Percentiles rank a stretch among this genome's conserved stretches.
These are phyloP conservation scores for Vitis amurensis DNA, from an alignment of 164 flowering plant species.

Conservation along the genomic window DNA sequence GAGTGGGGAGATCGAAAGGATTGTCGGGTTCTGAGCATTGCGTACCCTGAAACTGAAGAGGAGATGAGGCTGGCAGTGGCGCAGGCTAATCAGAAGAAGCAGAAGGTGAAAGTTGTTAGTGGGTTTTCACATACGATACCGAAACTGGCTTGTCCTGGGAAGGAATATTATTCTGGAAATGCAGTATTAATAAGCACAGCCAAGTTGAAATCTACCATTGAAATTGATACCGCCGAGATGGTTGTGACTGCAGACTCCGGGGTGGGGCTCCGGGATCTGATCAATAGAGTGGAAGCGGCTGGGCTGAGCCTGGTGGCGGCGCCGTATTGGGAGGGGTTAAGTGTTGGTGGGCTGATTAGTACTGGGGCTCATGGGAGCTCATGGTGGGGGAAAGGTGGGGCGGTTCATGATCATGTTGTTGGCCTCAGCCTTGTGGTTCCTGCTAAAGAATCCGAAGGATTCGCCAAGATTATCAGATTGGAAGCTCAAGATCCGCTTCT, in stretches of 20 bases:
- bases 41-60: slow-evolving; percentile 72
- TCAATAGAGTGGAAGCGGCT: slow-evolving; percentile 53
- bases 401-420: slow-evolving; percentile 78
- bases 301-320: slow-evolving; percentile 78
- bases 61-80: slow-evolving; percentile 64
- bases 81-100: slow-evolving; percentile 40
- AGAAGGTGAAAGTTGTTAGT: slow-evolving; percentile 60
- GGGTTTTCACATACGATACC: slow-evolving; percentile 77
- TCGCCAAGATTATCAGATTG: slow-evolving; percentile 50
- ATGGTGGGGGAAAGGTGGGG: slow-evolving; percentile 87
- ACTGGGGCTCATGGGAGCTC: slow-evolving; percentile 90
- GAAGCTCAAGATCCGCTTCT: slow-evolving; percentile 38
- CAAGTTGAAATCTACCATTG: slow-evolving; percentile 43
- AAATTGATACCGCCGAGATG: slow-evolving; percentile 35
- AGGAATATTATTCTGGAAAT: slow-evolving; percentile 1
- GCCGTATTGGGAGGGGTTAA: slow-evolving; percentile 93
- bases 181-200: slow-evolving; percentile 66
- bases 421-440: slow-evolving; percentile 68
- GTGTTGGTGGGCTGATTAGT: slow-evolving; percentile 77
- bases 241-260: slow-evolving; percentile 71
- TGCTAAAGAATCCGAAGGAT: slow-evolving; percentile 50
- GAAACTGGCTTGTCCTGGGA: slow-evolving; percentile 66
- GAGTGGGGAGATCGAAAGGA: slow-evolving; percentile 66
- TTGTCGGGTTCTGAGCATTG: slow-evolving; percentile 40
- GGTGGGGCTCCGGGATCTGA: slow-evolving; percentile 58